Percentiles rank a stretch among this genome's conserved stretches.
Conservation (phyloP, 305 asterid species). For the Solanum hybrid region DNA sequence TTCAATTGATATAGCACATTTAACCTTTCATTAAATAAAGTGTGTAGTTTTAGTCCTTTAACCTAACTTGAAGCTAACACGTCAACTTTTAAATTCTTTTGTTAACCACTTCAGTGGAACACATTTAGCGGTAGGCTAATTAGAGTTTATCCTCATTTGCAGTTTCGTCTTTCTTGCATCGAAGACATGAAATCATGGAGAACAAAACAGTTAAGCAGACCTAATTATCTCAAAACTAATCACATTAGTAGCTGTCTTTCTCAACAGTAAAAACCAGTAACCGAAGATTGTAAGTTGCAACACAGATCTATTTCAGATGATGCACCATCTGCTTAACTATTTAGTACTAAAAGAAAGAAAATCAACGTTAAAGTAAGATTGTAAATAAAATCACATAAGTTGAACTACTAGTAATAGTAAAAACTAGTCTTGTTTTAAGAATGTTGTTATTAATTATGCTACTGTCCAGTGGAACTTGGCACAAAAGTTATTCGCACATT, state of each 20-base stretch:
- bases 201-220: not conserved
- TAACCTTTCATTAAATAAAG: not conserved
- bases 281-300: not conserved
- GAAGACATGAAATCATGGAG: not conserved
- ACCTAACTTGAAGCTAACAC: not conserved
- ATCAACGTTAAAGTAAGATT: not conserved
- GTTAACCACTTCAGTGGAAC: not conserved
- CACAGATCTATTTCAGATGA: not conserved
- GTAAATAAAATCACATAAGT: not conserved
- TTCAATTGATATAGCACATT: not conserved
- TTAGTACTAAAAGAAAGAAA: not conserved
- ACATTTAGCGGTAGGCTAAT: not conserved
- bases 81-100: not conserved
- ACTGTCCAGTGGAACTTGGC: not conserved
- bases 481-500: not conserved
- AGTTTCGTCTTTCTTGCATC: not conserved
- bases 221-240: not conserved
- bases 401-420: not conserved
- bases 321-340: not conserved
- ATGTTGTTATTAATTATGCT: not conserved
- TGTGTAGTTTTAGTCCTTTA: not conserved
- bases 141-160: not conserved
- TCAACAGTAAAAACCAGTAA: not conserved
- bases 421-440: not conserved
- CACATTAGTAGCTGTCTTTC: not conserved